A percentile compares a stretch with the other conserved stretches of the same genome.
phyloP scores from a whole-genome alignment of 768 basidiomycete genomes.

The Leccinum boreale region DNA sequence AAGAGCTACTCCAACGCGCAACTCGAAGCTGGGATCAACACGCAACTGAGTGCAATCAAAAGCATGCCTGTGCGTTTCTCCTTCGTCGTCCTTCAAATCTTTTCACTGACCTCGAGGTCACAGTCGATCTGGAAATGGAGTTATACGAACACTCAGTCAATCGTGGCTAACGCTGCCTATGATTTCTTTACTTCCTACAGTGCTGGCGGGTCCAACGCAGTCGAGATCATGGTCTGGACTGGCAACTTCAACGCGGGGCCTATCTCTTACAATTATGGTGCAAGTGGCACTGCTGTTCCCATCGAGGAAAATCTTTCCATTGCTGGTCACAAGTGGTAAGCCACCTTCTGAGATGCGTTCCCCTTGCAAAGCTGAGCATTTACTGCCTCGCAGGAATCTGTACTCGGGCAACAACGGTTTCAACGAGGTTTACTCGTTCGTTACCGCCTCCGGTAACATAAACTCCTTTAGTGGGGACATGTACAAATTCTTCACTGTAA shows the following conservation, averaged over 20 bases:
- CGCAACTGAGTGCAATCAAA: constrained; percentile 49
- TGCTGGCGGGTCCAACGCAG: constrained; percentile 42
- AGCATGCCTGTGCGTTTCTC: constrained; percentile 49
- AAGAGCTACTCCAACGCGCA: constrained; percentile 64
- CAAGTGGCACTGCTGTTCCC: constrained; percentile 45
- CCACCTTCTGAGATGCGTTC: background rate
- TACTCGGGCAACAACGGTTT: constrained; percentile 51
- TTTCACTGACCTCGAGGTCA: background rate
- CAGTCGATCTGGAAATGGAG: constrained; percentile 60
- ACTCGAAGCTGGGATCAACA: constrained; percentile 48
- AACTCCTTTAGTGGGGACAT: constrained; percentile 53
- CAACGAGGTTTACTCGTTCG: constrained; percentile 52
- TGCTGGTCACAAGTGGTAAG: constrained; percentile 50
- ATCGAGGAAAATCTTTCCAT: constrained; percentile 40
- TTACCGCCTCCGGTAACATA: constrained; percentile 36
- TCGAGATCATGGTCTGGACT: constrained; percentile 66
- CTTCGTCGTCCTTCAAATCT: background rate
- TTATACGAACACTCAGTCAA: constrained; percentile 35
- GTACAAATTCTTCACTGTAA: constrained; percentile 48
- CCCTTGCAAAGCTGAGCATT: background rate
- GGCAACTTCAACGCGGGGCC: constrained; percentile 56
- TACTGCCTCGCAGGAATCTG: constrained; percentile 42
- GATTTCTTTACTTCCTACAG: constrained; percentile 60
- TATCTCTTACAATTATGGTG: constrained; percentile 48
- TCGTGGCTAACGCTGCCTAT: constrained; percentile 57